These are phyloP conservation scores for Phytophthora ramorum DNA, from an alignment of 352 stramenopile species.

Conservation along the genomic window DNA sequence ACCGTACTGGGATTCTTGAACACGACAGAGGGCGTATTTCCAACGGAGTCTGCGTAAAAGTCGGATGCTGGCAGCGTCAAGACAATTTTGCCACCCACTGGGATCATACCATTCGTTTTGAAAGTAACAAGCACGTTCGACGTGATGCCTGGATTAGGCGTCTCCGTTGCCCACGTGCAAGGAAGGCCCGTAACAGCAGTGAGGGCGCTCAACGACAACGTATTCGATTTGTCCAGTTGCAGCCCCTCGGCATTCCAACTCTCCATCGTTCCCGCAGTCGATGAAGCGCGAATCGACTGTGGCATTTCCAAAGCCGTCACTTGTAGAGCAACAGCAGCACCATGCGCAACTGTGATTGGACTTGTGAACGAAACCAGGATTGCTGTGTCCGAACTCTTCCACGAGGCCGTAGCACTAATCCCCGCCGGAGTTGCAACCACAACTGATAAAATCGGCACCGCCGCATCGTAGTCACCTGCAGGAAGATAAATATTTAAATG, in stretches of 20 bases:
- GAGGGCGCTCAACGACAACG: conserved; percentile 41
- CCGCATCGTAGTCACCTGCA: conserved; percentile 46
- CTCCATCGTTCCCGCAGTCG: conserved; percentile 42
- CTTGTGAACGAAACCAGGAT: conserved; percentile 52
- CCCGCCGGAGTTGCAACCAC: conserved; percentile 26
- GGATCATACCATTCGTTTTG: conserved; percentile 51
- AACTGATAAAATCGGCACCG: conserved; percentile 29
- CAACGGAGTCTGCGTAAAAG: conserved; percentile 40
- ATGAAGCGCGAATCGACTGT: conserved; percentile 43
- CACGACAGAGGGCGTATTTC: conserved; percentile 25
- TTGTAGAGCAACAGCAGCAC: conserved; percentile 36
- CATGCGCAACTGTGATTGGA: conserved; percentile 34
- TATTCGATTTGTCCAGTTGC: conserved; percentile 47
- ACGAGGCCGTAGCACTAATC: conserved; percentile 46
- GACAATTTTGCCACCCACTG: conserved; percentile 44
- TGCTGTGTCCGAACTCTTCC: conserved; percentile 36
- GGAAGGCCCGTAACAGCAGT: conserved; percentile 46
- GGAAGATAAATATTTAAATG: conserved; percentile 51
- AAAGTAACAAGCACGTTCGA: conserved; percentile 56
- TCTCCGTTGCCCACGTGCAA: conserved; percentile 47
- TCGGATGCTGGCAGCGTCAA: conserved; percentile 45
- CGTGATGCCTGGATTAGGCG: conserved; percentile 51
- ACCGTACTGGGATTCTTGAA: conserved; percentile 37
- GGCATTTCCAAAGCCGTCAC: conserved; percentile 58
- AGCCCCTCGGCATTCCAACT: conserved; percentile 52